A percentile compares a stretch with the other conserved stretches of the same genome.
These are phyloP conservation scores for Clausena lansium DNA, from an alignment of 345 rosid species.

Conservation along the genomic window DNA sequence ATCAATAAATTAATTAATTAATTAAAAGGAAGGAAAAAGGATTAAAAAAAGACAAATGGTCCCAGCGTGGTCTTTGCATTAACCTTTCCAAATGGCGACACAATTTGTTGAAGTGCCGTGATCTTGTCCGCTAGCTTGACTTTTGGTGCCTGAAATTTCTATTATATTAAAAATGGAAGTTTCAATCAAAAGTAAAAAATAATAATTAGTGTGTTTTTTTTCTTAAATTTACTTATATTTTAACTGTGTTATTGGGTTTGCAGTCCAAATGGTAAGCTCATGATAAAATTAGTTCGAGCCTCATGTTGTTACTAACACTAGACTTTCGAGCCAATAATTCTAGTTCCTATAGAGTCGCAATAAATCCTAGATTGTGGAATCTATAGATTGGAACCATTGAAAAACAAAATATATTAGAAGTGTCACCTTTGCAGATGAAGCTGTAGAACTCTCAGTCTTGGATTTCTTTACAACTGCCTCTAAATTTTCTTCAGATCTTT, in stretches of 20 bases:
- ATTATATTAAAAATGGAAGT: constrained; percentile 1
- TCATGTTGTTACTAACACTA: too few relatives aligned
- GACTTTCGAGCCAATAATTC: too few relatives aligned
- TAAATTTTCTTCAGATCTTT: constrained; percentile 52
- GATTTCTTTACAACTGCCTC: constrained; percentile 49
- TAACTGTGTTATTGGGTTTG: neutral
- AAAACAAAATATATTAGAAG: too few relatives aligned
- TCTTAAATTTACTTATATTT: neutral
- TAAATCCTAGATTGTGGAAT: too few relatives aligned
- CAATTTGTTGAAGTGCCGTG: constrained; percentile 92
- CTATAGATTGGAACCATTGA: too few relatives aligned
- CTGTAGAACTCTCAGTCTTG: constrained; percentile 48
- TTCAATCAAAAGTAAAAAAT: neutral
- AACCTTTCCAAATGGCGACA: constrained; percentile 98
- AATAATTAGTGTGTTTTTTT: too few relatives aligned
- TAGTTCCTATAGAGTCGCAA: too few relatives aligned
- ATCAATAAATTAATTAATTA: neutral
- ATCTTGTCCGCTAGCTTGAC: constrained; percentile 80
- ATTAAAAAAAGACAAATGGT: constrained; percentile 6
- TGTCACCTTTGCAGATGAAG: constrained; percentile 62
- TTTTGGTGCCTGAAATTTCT: constrained; percentile 75
- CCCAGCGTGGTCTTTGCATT: constrained; percentile 8
- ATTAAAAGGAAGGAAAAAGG: neutral
- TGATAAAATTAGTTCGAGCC: too few relatives aligned
- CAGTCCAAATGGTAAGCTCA: too few relatives aligned